Conservation (phyloP, 805 yeast genomes). For the Kuraishia cidri region DNA sequence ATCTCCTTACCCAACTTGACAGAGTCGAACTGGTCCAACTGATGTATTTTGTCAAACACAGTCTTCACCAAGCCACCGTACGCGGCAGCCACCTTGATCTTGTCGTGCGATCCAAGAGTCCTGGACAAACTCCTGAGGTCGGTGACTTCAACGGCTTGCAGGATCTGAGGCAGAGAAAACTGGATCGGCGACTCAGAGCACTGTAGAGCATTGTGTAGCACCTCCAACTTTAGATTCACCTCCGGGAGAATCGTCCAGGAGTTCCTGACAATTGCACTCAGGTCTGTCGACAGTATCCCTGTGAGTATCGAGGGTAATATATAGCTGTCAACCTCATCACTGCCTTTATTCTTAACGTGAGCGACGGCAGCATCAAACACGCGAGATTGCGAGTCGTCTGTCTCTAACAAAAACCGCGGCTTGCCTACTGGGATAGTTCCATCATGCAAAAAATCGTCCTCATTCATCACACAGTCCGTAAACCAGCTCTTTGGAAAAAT, state of each 20-base stretch:
- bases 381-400: not conserved
- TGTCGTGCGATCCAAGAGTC: constrained; percentile 11
- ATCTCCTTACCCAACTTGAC: constrained; percentile 15
- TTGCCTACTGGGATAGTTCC: constrained; percentile 19
- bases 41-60: constrained; percentile 9
- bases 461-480: constrained; percentile 16
- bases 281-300: constrained; percentile 16
- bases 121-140: constrained; percentile 18
- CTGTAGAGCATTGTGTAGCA: constrained; percentile 22
- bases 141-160: constrained; percentile 21
- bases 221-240: constrained; percentile 22
- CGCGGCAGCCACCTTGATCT: constrained; percentile 12
- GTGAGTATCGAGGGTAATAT: constrained; percentile 21
- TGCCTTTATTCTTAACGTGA: constrained; percentile 2
- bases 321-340: constrained; percentile 14
- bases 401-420: constrained; percentile 9
- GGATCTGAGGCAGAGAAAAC: constrained; percentile 27
- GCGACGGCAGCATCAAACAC: not conserved
- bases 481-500: constrained; percentile 33
- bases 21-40: constrained; percentile 18
- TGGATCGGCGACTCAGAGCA: constrained; percentile 29
- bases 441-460: constrained; percentile 5
- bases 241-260: constrained; percentile 22
- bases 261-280: constrained; percentile 14
- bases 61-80: constrained; percentile 13